Evolutionary conservation across 1,139 yeast species (phyloP).

Genomic region (Yamadazyma friedrichii): DNA sequence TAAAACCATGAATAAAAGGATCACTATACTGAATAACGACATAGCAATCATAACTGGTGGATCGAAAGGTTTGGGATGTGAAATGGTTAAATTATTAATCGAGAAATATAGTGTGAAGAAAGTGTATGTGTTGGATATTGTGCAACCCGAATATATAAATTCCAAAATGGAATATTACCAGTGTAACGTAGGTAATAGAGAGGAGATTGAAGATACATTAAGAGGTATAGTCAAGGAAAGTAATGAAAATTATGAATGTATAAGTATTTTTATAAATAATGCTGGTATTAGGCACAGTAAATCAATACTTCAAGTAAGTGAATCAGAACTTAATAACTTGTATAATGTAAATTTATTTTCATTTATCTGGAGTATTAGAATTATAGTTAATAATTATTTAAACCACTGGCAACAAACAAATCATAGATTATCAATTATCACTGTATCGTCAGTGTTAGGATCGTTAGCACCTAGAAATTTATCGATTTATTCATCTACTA

Average conservation of each 20-base stretch:
- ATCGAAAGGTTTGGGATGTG: slow-evolving; percentile 57
- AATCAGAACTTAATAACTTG: slow-evolving; percentile 30
- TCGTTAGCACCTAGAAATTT: slow-evolving; percentile 67
- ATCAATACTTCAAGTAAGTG: slow-evolving; percentile 35
- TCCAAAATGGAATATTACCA: slow-evolving; percentile 26
- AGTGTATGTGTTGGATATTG: slow-evolving; percentile 50
- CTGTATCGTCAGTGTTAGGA: slow-evolving; percentile 71
- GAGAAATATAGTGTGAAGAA: slow-evolving; percentile 26
- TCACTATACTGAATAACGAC: slow-evolving; percentile 17
- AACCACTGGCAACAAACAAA: not conserved
- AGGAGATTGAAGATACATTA: slow-evolving; percentile 22
- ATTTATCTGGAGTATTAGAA: slow-evolving; percentile 35
- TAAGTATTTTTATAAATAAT: slow-evolving; percentile 65
- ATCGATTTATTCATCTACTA: slow-evolving; percentile 64
- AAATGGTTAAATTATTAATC: slow-evolving; percentile 36
- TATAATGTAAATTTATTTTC: slow-evolving; percentile 59
- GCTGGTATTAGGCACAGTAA: slow-evolving; percentile 67
- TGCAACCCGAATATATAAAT: slow-evolving; percentile 22
- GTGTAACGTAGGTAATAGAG: slow-evolving; percentile 53
- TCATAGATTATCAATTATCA: slow-evolving; percentile 50
- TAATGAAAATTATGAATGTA: slow-evolving; percentile 23
- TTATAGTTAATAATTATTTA: slow-evolving; percentile 2
- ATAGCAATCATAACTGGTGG: slow-evolving; percentile 66
- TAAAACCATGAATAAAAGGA: not conserved
- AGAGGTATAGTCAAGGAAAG: slow-evolving; percentile 28